These are phyloP conservation scores for Ilyonectria robusta DNA, from an alignment of 2,329 filamentous ascomycete genomes.

Conservation along the genomic window DNA sequence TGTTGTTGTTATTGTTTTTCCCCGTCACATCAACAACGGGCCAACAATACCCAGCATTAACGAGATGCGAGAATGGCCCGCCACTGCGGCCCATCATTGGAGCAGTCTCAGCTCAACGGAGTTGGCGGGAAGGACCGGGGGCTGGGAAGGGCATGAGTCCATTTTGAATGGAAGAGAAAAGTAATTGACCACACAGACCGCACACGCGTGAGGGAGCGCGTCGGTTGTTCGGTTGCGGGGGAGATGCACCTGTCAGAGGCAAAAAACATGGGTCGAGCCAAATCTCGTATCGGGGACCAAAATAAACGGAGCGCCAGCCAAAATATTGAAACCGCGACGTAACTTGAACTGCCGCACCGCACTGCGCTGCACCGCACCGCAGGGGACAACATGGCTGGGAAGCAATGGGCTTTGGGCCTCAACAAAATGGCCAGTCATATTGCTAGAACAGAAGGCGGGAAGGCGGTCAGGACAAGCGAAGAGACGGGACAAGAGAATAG, in stretches of 20 bases:
- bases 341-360: slow-evolving; percentile 27
- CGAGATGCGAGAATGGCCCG: slow-evolving; percentile 37
- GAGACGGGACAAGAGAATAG: slow-evolving; percentile 23
- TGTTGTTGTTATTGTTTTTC: slow-evolving; percentile 25
- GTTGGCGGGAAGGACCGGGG: slow-evolving; percentile 22
- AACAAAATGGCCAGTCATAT: slow-evolving; percentile 9
- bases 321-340: slow-evolving; percentile 33
- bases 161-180: slow-evolving; percentile 11
- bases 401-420: slow-evolving; percentile 23
- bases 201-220: slow-evolving; percentile 41
- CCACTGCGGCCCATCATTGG: slow-evolving; percentile 29
- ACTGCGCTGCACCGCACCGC: slow-evolving; percentile 10
- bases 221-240: slow-evolving; percentile 42
- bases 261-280: slow-evolving; percentile 38
- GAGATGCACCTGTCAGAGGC: slow-evolving; percentile 37
- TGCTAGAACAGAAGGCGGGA: slow-evolving; percentile 16
- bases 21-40: slow-evolving; percentile 22
- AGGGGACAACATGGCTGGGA: slow-evolving; percentile 28
- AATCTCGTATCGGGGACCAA: slow-evolving; percentile 36
- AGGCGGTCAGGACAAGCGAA: slow-evolving; percentile 28
- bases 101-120: slow-evolving; percentile 23
- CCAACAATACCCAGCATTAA: slow-evolving; percentile 16
- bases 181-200: slow-evolving; percentile 16
- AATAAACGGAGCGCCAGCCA: slow-evolving; percentile 32
- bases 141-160: slow-evolving; percentile 15